phyloP scores from a whole-genome alignment of 768 basidiomycete genomes.

The Lanmaoa pseudosensibilis region DNA sequence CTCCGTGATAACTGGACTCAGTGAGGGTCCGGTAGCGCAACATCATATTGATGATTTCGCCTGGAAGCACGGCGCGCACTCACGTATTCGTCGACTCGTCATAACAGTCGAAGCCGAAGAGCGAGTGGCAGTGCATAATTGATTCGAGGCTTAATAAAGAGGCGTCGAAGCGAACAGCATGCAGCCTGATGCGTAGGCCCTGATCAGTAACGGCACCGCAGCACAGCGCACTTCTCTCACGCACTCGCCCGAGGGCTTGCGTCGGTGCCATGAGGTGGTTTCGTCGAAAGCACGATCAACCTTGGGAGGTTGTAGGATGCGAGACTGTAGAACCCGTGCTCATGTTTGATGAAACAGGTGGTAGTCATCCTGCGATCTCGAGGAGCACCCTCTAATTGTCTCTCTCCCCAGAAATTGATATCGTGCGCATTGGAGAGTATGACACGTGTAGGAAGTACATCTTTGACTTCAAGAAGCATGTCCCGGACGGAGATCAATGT shows the following conservation, averaged over 20 bases:
- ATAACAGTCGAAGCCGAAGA: not conserved
- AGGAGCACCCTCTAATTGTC: conserved; percentile 5
- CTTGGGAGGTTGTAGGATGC: conserved; percentile 80
- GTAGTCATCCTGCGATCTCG: conserved; percentile 32
- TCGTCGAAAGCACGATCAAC: conserved; percentile 51
- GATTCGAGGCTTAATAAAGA: conserved; percentile 16
- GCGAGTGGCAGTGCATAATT: conserved; percentile 24
- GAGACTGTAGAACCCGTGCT: conserved; percentile 63
- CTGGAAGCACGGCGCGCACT: not conserved
- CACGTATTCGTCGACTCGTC: not conserved
- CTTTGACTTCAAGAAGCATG: conserved; percentile 53
- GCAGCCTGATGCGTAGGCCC: not conserved
- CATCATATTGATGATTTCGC: conserved; percentile 15
- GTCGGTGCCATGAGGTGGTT: conserved; percentile 39
- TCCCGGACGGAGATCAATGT: conserved; percentile 46
- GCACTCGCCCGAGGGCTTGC: conserved; percentile 18
- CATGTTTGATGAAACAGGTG: conserved; percentile 60
- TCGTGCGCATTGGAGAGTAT: conserved; percentile 50
- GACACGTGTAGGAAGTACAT: conserved; percentile 63
- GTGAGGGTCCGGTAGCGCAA: not conserved
- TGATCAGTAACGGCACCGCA: conserved; percentile 23
- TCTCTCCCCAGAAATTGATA: conserved; percentile 51
- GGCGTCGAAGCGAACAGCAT: conserved; percentile 15
- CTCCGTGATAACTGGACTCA: not conserved
- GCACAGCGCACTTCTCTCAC: conserved; percentile 9